phyloP scores from a whole-genome alignment of 768 basidiomycete genomes.

The Rhodotorula kratochvilovae region DNA sequence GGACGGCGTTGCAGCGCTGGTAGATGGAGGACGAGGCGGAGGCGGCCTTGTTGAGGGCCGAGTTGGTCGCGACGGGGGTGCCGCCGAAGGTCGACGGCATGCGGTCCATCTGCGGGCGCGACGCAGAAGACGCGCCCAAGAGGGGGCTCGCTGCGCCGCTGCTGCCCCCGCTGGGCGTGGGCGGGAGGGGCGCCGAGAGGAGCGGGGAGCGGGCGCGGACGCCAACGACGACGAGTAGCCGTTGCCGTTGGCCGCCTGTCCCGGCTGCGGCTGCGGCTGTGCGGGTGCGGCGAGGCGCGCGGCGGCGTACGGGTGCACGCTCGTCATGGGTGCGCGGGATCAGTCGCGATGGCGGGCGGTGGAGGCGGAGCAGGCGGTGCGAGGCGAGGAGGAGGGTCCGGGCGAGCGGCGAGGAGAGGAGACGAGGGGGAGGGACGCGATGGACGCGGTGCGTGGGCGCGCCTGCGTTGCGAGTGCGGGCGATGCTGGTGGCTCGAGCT shows the following conservation, averaged over 20 bases:
- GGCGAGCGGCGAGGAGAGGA: too few relatives aligned
- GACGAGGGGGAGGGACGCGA: too few relatives aligned
- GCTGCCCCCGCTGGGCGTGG: background rate
- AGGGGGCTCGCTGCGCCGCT: slow-evolving; percentile 1
- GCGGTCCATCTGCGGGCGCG: slow-evolving; percentile 25
- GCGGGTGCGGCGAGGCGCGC: background rate
- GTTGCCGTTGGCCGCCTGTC: too few relatives aligned
- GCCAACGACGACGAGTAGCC: too few relatives aligned
- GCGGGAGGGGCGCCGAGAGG: background rate
- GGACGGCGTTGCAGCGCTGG: slow-evolving; percentile 39
- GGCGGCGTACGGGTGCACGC: slow-evolving; percentile 22
- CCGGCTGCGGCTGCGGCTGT: background rate
- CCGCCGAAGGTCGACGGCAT: slow-evolving; percentile 23
- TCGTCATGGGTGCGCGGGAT: slow-evolving; percentile 1
- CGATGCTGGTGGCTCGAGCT: too few relatives aligned
- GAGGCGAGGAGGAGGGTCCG: too few relatives aligned
- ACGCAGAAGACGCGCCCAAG: background rate
- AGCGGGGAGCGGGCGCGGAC: background rate
- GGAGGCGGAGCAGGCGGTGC: too few relatives aligned
- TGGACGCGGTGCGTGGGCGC: too few relatives aligned
- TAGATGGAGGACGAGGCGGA: slow-evolving; percentile 39
- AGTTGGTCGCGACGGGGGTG: slow-evolving; percentile 39
- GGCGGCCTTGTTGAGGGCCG: slow-evolving; percentile 37
- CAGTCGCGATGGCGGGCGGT: too few relatives aligned
- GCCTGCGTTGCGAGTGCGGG: too few relatives aligned